Conservation (phyloP, 805 yeast species). For the Dipodascus albidus region DNA sequence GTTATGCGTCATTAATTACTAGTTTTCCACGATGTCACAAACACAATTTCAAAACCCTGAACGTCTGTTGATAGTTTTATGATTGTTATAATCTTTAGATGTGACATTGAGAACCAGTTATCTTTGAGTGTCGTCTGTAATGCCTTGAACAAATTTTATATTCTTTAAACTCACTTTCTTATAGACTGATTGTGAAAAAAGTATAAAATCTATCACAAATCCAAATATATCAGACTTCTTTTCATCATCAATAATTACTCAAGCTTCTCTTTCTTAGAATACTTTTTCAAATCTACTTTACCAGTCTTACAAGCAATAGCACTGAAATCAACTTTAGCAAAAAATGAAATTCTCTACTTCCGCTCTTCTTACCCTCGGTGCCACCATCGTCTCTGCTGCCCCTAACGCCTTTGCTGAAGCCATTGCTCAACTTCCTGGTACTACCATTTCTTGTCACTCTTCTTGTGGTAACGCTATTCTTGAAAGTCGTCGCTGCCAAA, state of each 20-base stretch:
- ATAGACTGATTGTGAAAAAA: neutral
- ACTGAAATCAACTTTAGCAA: neutral
- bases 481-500: neutral
- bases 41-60: neutral
- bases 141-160: too few species aligned
- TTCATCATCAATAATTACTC: neutral
- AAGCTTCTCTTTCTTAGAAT: too few species aligned
- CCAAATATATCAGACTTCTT: neutral
- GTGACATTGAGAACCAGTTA: too few species aligned
- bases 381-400: neutral
- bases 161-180: too few species aligned
- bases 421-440: neutral
- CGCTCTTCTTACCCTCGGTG: neutral
- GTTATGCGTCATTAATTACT: neutral
- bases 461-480: constrained; percentile 1
- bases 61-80: neutral
- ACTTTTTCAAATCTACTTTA: too few species aligned
- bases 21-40: too few species aligned
- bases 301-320: neutral
- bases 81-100: too few species aligned
- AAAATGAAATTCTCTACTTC: neutral
- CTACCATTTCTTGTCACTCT: neutral
- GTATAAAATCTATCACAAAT: neutral
- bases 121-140: too few species aligned
- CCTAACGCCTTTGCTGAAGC: constrained; percentile 1